Conservation (phyloP, 2,329 filamentous ascomycete species). For the Alternaria sp. region DNA sequence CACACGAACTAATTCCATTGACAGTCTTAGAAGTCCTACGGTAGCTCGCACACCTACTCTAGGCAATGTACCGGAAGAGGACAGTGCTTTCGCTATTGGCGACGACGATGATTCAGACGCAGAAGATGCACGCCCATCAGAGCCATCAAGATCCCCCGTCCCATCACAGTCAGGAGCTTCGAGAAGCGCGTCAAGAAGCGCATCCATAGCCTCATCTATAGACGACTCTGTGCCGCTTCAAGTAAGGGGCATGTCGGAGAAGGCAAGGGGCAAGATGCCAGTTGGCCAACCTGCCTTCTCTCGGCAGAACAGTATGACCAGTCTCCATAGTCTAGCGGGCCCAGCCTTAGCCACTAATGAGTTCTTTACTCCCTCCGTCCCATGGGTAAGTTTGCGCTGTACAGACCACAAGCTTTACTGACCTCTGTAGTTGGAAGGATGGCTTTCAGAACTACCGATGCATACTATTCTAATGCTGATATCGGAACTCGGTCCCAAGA, state of each 20-base stretch:
- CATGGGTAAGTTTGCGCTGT: conserved; percentile 64
- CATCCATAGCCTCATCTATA: conserved; percentile 68
- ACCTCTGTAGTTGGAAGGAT: conserved; percentile 76
- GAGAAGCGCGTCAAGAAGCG: conserved; percentile 59
- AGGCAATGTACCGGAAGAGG: conserved; percentile 76
- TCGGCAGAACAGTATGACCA: conserved; percentile 86
- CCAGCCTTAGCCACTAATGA: conserved; percentile 63
- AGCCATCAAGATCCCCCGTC: conserved; percentile 33
- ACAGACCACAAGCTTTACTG: conserved; percentile 16
- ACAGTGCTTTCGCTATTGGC: conserved; percentile 84
- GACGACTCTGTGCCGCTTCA: conserved; percentile 85
- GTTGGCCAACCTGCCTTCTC: conserved; percentile 83
- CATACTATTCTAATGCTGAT: conserved; percentile 85
- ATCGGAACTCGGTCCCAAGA: conserved; percentile 61
- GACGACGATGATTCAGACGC: conserved; percentile 75
- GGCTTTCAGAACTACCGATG: conserved; percentile 89
- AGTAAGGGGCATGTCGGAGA: conserved; percentile 92
- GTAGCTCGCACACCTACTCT: conserved; percentile 63
- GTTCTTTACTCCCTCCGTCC: conserved; percentile 76
- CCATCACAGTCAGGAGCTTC: conserved; percentile 51
- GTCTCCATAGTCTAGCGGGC: conserved; percentile 70
- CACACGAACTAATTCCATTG: conserved; percentile 65
- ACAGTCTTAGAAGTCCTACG: conserved; percentile 70
- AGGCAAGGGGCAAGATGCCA: conserved; percentile 94
- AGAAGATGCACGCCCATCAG: conserved; percentile 58